A percentile compares a stretch with the other conserved stretches of the same genome.
phyloP scores from a whole-genome alignment of 371 early-diverging fungal genomes.

The Rhizopus sp. region DNA sequence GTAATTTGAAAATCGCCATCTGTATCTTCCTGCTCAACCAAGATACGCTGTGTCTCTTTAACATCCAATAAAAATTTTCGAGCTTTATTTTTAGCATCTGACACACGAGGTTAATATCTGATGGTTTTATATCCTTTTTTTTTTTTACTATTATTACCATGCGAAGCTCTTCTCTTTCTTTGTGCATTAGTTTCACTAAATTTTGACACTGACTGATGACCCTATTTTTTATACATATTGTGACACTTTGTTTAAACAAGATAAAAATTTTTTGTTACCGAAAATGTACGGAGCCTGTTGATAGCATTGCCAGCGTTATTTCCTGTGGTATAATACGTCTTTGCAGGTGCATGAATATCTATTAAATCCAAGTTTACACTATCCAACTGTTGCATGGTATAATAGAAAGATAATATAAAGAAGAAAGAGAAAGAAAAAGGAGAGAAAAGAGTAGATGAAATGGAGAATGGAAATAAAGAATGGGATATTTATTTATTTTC shows the following conservation, averaged over 20 bases:
- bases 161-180: constrained; percentile 25
- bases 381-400: background rate
- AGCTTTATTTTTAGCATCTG: constrained; percentile 70
- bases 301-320: constrained; percentile 19
- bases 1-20: constrained; percentile 93
- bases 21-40: constrained; percentile 92
- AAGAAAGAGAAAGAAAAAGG: background rate
- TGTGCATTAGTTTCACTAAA: background rate
- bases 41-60: constrained; percentile 67
- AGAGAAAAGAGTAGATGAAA: background rate
- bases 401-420: background rate
- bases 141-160: constrained; percentile 14
- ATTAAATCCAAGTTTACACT: background rate
- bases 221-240: constrained; percentile 5
- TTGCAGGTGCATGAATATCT: constrained; percentile 34
- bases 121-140: background rate
- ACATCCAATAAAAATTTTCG: constrained; percentile 81
- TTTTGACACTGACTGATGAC: constrained; percentile 5
- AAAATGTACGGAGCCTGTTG: constrained; percentile 16
- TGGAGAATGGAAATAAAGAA: background rate
- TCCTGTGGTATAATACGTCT: constrained; percentile 34
- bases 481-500: background rate
- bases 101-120: background rate
- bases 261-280: constrained; percentile 10
- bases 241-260: background rate